Conservation (phyloP, 139 green algal genomes). For the Auxenochlorella pyrenoidosa region DNA sequence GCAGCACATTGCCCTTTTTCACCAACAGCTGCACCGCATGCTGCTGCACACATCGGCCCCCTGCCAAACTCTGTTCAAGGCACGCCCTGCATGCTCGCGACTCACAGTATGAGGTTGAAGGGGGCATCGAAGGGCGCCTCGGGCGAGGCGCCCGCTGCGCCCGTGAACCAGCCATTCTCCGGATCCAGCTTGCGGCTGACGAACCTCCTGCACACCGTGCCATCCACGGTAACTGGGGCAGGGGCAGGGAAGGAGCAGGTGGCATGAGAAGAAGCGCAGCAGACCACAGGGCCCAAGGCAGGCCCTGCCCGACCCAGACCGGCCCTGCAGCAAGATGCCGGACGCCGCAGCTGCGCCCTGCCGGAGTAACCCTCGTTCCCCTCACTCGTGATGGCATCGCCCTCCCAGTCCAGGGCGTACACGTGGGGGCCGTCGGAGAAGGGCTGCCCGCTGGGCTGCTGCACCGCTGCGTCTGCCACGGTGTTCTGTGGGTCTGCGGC, state of each 20-base stretch:
- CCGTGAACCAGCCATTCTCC: neutral
- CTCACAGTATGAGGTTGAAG: slow-evolving; percentile 3
- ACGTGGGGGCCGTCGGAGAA: neutral
- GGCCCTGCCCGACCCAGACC: no score
- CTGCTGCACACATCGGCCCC: neutral
- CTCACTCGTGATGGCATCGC: neutral
- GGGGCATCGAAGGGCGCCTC: slow-evolving; percentile 8
- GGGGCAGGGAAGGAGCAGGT: no score
- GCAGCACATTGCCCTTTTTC: no score
- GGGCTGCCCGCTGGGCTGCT: neutral
- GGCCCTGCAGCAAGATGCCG: no score
- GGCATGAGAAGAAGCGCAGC: no score
- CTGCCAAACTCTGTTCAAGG: no score
- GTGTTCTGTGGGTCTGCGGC: neutral
- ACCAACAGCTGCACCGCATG: no score
- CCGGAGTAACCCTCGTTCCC: neutral
- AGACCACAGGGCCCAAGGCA: no score
- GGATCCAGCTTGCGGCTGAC: neutral
- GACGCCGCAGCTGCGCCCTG: neutral
- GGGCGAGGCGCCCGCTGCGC: neutral
- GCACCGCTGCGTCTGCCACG: neutral
- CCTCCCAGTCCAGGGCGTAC: neutral
- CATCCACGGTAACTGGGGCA: neutral
- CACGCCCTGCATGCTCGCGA: no score
- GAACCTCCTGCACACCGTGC: neutral